phyloP scores from a whole-genome alignment of 257 asterid species.

The Petrea volubilis region DNA sequence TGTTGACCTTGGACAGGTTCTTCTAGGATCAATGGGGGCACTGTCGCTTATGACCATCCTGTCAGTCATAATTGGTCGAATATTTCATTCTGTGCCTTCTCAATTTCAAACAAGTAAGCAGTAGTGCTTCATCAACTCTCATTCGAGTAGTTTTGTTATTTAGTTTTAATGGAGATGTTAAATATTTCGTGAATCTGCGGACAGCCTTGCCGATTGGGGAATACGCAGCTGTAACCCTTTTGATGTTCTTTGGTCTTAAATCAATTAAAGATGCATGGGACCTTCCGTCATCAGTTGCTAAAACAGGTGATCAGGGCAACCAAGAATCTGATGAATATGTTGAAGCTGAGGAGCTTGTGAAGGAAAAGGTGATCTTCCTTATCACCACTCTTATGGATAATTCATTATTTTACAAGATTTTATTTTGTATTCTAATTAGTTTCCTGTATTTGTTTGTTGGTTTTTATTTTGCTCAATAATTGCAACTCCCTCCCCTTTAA shows the following conservation, averaged over 20 bases:
- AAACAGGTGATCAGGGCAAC: slow-evolving; percentile 53
- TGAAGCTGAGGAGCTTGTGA: slow-evolving; percentile 98
- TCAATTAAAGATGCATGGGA: slow-evolving; percentile 98
- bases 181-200: slow-evolving; percentile 18
- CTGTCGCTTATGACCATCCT: slow-evolving; percentile 87
- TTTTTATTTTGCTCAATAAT: too few species aligned
- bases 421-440: not conserved
- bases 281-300: slow-evolving; percentile 60
- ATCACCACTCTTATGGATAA: not conserved
- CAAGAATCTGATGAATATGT: slow-evolving; percentile 75
- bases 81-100: slow-evolving; percentile 93
- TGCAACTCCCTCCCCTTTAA: too few species aligned
- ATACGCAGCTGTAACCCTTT: slow-evolving; percentile 88
- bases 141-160: not conserved
- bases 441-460: not conserved
- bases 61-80: slow-evolving; percentile 82
- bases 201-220: slow-evolving; percentile 95
- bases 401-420: not conserved
- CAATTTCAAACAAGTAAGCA: slow-evolving; percentile 97
- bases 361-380: slow-evolving; percentile 57
- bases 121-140: slow-evolving; percentile 1
- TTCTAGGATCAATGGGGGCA: slow-evolving; percentile 97
- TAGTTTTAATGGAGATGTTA: not conserved
- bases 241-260: slow-evolving; percentile 93
- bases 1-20: slow-evolving; percentile 60